Evolutionary conservation across 2,329 filamentous ascomycete genomes (phyloP).

Genomic region (Chaetomiaceae sp.): DNA sequence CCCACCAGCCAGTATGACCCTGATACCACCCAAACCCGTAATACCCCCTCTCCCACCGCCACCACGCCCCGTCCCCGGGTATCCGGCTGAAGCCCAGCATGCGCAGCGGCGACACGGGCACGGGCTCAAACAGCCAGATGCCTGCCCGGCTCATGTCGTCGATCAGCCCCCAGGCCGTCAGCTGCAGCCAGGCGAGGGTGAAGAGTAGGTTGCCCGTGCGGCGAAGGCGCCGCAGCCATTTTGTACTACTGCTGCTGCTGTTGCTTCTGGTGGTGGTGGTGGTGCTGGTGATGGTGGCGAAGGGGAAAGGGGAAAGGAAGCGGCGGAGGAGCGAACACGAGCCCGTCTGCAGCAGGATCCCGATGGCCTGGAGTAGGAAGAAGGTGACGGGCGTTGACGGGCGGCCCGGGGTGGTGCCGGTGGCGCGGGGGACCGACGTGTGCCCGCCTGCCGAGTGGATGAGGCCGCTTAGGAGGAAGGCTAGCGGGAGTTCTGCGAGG

Average conservation of each 20-base stretch:
- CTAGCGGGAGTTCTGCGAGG: slow-evolving; percentile 35
- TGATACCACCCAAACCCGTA: slow-evolving; percentile 52
- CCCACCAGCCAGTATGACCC: slow-evolving; percentile 57
- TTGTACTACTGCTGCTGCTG: background rate
- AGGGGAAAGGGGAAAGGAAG: no score
- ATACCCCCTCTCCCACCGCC: slow-evolving; percentile 55
- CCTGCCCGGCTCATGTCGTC: slow-evolving; percentile 73
- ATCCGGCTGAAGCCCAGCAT: slow-evolving; percentile 55
- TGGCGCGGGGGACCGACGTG: slow-evolving; percentile 41
- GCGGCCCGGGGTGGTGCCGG: slow-evolving; percentile 38
- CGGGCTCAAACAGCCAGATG: slow-evolving; percentile 74
- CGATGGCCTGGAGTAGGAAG: slow-evolving; percentile 66
- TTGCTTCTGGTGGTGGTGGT: background rate
- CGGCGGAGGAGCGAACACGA: slow-evolving; percentile 35
- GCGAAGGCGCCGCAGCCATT: slow-evolving; percentile 41
- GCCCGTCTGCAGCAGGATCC: slow-evolving; percentile 56
- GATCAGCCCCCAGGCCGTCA: slow-evolving; percentile 60
- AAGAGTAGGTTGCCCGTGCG: slow-evolving; percentile 55
- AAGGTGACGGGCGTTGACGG: slow-evolving; percentile 59
- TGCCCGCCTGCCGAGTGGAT: slow-evolving; percentile 69
- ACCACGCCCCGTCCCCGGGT: slow-evolving; percentile 60
- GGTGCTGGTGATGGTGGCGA: background rate
- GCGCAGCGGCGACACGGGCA: slow-evolving; percentile 71
- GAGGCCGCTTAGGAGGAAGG: slow-evolving; percentile 62
- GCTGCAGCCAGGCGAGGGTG: slow-evolving; percentile 62